Conservation (phyloP, 345 rosid species). For the Salix suchowensis region DNA sequence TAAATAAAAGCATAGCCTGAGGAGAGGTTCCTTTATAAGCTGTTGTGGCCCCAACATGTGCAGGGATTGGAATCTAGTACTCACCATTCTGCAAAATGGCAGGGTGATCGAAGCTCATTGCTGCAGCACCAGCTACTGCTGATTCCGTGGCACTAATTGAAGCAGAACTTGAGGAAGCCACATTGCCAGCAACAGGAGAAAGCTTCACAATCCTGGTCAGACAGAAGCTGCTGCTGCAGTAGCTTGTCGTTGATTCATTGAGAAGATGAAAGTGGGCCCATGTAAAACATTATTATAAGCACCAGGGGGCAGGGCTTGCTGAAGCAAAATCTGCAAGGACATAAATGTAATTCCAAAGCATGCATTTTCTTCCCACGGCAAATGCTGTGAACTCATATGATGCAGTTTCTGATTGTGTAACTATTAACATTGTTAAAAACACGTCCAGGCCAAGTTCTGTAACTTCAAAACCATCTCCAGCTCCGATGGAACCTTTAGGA, state of each 20-base stretch:
- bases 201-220: conserved; percentile 61
- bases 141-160: conserved; percentile 47
- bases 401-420: no score
- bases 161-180: conserved; percentile 42
- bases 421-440: no score
- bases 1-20: conserved; percentile 71
- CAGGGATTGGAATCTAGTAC: conserved; percentile 71
- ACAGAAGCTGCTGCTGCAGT: conserved; percentile 59
- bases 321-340: conserved; percentile 55
- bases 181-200: conserved; percentile 37
- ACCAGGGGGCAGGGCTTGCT: conserved; percentile 78
- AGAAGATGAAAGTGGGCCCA: conserved; percentile 76
- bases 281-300: conserved; percentile 69
- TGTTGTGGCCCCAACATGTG: conserved; percentile 72
- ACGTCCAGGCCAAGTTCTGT: no score
- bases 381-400: no score
- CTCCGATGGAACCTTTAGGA: no score
- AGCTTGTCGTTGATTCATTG: conserved; percentile 78
- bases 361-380: no score
- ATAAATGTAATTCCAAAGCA: no score
- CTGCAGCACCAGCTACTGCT: conserved; percentile 52
- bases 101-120: conserved; percentile 83
- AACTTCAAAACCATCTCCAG: no score
- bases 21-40: conserved; percentile 64
- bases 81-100: conserved; percentile 76